Evolutionary conservation across 345 rosid genomes (phyloP), one percentile per base, ranked within the genome.

Genomic region (Cochlearia excelsa): DNA sequence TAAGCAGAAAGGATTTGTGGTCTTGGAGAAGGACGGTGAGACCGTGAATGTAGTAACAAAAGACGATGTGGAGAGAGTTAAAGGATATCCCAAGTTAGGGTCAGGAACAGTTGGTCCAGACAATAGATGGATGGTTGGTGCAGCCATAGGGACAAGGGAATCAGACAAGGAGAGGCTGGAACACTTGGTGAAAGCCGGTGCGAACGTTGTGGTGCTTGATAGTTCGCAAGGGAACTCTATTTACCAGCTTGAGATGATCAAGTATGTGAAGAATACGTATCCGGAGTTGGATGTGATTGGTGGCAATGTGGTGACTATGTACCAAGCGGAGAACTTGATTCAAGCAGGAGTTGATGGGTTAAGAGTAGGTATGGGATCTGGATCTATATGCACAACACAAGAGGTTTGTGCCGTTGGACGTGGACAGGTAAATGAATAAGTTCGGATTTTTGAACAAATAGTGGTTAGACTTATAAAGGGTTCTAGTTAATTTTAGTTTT

Each of bases 351-450:
- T 79, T 16, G 96, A 88, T 77, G 96, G 87, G 23, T 61, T 91
- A 51, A 75, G 98, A 76, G 85, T 91, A 5, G 95, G 96, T 50
- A 91, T 88, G 98, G 98, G 96, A 3, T 88, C 96, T 63, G 98
- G 98, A 16, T 88, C 96, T 33, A 91, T 91, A 92, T 33, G 35
- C 5, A 33, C 35, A 33, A 3, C 35, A 33, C 35, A 33, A 33
- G 98, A 91, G 75, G 98, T 91, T 67, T 88, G 96, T 31, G 98
- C 98, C 0, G 96, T 33, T 3, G 35, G 5, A 33, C 35, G 35
- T 5, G 35, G 35, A 33, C 35, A 33, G 35, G 35, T 33, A 33
- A 33, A 33, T 33, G 35, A 5, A 33, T 0, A 33, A 33, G 35
- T 6, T 6, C 26, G 29, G 27, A 44, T 7, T 27, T 61, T 16